Evolutionary conservation across 192 early-diverging fungal genomes (phyloP), one percentile per base, ranked within the genome.

Genomic region (Backusella mclennaniae): DNA sequence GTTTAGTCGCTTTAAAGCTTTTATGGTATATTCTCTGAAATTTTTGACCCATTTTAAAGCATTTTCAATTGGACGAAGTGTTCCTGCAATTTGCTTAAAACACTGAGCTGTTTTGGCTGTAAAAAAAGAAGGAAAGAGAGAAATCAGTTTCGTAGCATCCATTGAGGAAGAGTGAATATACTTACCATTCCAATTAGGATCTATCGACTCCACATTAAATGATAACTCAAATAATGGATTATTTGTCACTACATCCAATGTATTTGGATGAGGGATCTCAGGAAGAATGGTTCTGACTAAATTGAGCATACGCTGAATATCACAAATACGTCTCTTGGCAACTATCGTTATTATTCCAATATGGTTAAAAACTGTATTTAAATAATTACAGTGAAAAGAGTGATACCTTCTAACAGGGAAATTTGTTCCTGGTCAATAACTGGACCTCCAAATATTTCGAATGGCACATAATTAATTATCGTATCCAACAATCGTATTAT

Each of bases 251-350:
- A 81, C 52, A 71, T 81, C 67, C 6, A 77, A 39, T 14, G 66
- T 66, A 33, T 39, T 66, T 44, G 80, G 76, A 53, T 74, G 35
- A 17, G 80, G 80, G 3, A 81, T 81, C 53, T 81, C 80, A 5
- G 80, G 80, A 29, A 81, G 39, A 1, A 71, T 39, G 12, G 56
- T 66, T 17, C 80, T 67, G 1, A 69, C 80, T 11, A 59, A 26
- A 63, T 81, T 73, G 15, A 81, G 46, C 49, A 49, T 29, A 38
- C 71, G 56, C 31, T 81, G 80, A 23, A 56, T 35, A 14, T 67
- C 63, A 39, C 52, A 73, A 35, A 68, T 39, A 41, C 66, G 66
- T 36, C 38, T 67, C 31, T 44, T 42, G 0, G 74, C 66, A 67
- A 31, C 74, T 75, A 33, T 35, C 31, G 12, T 63, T 63, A 29